A percentile compares a stretch with the other conserved stretches of the same genome.
Evolutionary conservation across 495 filamentous ascomycete genomes (phyloP).

Genomic region (Usnea hakonensis): DNA sequence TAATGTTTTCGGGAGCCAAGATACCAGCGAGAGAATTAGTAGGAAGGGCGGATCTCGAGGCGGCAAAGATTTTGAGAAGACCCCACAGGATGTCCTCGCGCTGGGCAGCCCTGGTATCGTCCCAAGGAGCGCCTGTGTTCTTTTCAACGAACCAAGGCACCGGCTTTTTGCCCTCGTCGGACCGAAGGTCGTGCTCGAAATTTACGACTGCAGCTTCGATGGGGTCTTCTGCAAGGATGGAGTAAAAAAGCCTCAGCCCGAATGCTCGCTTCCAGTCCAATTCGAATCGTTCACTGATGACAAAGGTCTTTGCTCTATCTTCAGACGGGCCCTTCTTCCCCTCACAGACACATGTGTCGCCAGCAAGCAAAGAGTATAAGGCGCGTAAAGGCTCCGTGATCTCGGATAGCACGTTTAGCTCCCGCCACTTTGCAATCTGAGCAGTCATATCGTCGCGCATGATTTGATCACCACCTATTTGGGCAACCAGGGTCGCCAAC

Average conservation of each 20-base stretch:
- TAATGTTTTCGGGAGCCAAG: conserved; percentile 48
- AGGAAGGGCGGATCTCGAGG: conserved; percentile 35
- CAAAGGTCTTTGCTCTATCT: conserved; percentile 67
- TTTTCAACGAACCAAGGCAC: conserved; percentile 52
- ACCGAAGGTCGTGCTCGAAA: conserved; percentile 58
- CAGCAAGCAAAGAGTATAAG: conserved; percentile 81
- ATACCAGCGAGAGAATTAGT: conserved; percentile 49
- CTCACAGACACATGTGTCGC: conserved; percentile 72
- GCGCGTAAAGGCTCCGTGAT: conserved; percentile 78
- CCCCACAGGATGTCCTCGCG: conserved; percentile 79
- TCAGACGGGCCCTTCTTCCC: conserved; percentile 67
- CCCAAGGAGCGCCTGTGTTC: conserved; percentile 37
- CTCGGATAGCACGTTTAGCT: conserved; percentile 72
- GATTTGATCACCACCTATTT: conserved; percentile 61
- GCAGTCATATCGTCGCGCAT: conserved; percentile 60
- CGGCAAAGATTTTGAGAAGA: conserved; percentile 69
- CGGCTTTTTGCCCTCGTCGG: conserved; percentile 51
- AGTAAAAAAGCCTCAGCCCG: conserved; percentile 83
- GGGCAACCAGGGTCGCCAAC: conserved; percentile 72
- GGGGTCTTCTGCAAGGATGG: conserved; percentile 54
- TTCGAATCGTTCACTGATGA: conserved; percentile 69
- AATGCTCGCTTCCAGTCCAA: conserved; percentile 91
- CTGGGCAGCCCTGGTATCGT: conserved; percentile 42
- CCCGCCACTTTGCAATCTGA: conserved; percentile 79
- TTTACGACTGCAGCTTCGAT: conserved; percentile 61